These are phyloP conservation scores for Golubevia pallescens DNA, from an alignment of 1,284 basidiomycete genomes.

Conservation along the genomic window DNA sequence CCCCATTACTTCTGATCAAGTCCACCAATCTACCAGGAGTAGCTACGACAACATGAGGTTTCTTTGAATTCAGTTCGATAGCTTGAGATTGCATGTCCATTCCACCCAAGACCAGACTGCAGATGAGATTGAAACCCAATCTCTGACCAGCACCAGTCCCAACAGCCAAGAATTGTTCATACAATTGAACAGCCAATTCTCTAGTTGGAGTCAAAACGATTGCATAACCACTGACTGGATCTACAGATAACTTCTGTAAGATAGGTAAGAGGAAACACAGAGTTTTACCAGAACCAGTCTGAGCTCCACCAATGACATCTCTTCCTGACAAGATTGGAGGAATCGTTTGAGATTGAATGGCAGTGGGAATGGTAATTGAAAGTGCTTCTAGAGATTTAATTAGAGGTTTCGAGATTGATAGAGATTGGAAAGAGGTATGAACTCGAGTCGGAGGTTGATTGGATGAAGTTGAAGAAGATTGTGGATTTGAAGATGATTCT, in stretches of 20 bases:
- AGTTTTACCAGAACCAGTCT: conserved; percentile 57
- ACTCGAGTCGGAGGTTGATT: background rate
- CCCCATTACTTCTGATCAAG: conserved; percentile 41
- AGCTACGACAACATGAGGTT: conserved; percentile 60
- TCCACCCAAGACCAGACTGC: conserved; percentile 53
- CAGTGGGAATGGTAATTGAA: conserved; percentile 53
- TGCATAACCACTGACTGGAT: conserved; percentile 56
- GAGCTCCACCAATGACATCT: conserved; percentile 55
- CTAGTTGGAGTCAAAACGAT: conserved; percentile 51
- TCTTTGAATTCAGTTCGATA: conserved; percentile 35
- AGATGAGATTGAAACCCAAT: conserved; percentile 18
- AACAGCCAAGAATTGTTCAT: conserved; percentile 58
- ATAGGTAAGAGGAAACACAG: conserved; percentile 54
- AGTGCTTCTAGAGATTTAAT: conserved; percentile 53
- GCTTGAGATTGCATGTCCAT: conserved; percentile 63
- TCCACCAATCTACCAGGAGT: conserved; percentile 60
- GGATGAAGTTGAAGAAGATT: background rate
- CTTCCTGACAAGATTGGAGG: conserved; percentile 44
- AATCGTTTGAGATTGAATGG: conserved; percentile 53
- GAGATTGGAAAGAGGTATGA: conserved; percentile 31
- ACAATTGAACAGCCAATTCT: conserved; percentile 51
- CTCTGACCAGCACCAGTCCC: conserved; percentile 27
- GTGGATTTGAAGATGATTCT: background rate
- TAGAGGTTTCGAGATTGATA: conserved; percentile 50
- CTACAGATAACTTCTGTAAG: conserved; percentile 43